phyloP scores from a whole-genome alignment of 805 yeast genomes.

The Cyberlindnera xylosilytica region DNA sequence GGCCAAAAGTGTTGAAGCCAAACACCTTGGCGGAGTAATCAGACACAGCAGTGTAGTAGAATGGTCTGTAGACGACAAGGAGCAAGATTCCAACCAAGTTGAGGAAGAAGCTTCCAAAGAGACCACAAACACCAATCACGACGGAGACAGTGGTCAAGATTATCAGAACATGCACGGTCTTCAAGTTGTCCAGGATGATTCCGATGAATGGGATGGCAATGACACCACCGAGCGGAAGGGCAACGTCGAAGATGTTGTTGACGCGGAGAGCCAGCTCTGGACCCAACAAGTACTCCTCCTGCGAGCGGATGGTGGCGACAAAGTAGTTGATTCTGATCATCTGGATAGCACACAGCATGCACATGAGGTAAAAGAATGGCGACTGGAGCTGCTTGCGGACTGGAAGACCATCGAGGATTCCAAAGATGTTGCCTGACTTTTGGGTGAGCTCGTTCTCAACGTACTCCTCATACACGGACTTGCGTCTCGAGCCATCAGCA shows the following conservation, averaged over 20 bases:
- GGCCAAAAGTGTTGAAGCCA: conserved; percentile 90
- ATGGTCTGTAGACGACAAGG: conserved; percentile 83
- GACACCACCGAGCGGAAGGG: conserved; percentile 86
- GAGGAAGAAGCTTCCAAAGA: conserved; percentile 42
- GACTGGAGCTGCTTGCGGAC: conserved; percentile 45
- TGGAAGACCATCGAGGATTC: conserved; percentile 67
- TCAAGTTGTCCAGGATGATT: conserved; percentile 65
- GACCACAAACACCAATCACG: conserved; percentile 68
- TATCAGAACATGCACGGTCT: conserved; percentile 53
- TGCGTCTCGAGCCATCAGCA: conserved; percentile 32
- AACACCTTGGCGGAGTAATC: conserved; percentile 91
- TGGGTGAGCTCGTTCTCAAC: conserved; percentile 54
- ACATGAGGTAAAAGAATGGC: conserved; percentile 78
- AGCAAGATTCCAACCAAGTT: conserved; percentile 69
- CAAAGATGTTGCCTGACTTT: conserved; percentile 61
- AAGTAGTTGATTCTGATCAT: conserved; percentile 92
- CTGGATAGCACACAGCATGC: conserved; percentile 76
- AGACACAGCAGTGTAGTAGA: conserved; percentile 88
- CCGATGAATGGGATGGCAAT: conserved; percentile 88
- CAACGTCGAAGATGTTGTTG: conserved; percentile 78
- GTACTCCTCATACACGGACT: conserved; percentile 63
- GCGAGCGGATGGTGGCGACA: conserved; percentile 84
- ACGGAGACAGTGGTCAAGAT: conserved; percentile 54
- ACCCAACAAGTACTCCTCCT: conserved; percentile 69
- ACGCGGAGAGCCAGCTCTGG: conserved; percentile 48